These are phyloP conservation scores for Debaryomyces subglobosus DNA, from an alignment of 1,139 yeast genomes.

Conservation along the genomic window DNA sequence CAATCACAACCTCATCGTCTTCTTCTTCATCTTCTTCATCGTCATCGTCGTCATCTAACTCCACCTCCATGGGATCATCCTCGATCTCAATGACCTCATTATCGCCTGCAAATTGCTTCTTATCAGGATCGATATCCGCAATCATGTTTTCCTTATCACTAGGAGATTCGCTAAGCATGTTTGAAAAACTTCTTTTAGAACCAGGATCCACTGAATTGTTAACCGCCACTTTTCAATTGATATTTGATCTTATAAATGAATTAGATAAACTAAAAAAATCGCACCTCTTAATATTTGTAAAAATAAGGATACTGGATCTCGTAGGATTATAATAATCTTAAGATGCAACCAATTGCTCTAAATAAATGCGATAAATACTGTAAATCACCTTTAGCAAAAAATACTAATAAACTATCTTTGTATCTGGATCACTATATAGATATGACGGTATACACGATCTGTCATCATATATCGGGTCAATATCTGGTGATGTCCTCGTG, in stretches of 20 bases:
- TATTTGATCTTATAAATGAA: slow-evolving; percentile 1
- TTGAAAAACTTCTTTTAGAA: slow-evolving; percentile 17
- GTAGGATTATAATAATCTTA: neutral
- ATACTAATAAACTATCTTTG: neutral
- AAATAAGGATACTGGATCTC: neutral
- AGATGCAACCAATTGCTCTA: neutral
- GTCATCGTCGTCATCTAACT: slow-evolving; percentile 26
- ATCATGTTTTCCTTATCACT: slow-evolving; percentile 16
- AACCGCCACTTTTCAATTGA: slow-evolving; percentile 9
- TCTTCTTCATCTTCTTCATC: slow-evolving; percentile 24
- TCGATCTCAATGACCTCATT: slow-evolving; percentile 11
- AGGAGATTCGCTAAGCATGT: slow-evolving; percentile 17
- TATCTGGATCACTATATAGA: neutral
- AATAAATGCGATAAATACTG: neutral
- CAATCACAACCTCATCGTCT: slow-evolving; percentile 16
- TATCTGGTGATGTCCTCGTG: neutral
- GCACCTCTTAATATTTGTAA: neutral
- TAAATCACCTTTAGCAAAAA: neutral
- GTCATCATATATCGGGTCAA: neutral
- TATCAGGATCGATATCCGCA: slow-evolving; percentile 11
- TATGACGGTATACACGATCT: neutral
- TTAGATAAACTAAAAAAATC: neutral
- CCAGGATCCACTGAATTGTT: slow-evolving; percentile 16
- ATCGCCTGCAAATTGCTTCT: slow-evolving; percentile 7
- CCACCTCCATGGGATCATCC: slow-evolving; percentile 17